These are phyloP conservation scores for Aspergillus pseudotamarii DNA, from an alignment of 2,329 filamentous ascomycete species.

Conservation along the genomic window DNA sequence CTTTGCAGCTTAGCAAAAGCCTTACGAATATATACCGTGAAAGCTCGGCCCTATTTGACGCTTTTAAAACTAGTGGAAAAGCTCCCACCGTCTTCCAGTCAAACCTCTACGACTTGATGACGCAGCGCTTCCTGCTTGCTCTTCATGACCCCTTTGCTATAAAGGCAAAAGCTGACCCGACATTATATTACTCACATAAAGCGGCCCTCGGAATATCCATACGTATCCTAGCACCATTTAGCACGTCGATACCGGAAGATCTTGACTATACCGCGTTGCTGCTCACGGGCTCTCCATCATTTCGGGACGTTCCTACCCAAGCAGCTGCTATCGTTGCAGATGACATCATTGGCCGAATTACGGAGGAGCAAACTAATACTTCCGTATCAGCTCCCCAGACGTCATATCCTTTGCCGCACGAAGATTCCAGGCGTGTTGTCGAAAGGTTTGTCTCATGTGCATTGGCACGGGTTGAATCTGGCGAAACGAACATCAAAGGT, in stretches of 20 bases:
- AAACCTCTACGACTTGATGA: slow-evolving; percentile 7
- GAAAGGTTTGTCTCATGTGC: background rate
- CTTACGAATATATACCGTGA: background rate
- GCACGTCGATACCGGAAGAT: background rate
- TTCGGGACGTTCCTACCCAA: slow-evolving; percentile 8
- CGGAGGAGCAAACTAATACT: background rate
- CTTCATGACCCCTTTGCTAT: slow-evolving; percentile 12
- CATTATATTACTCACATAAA: slow-evolving; percentile 8
- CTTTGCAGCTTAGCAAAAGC: background rate
- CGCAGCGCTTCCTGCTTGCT: slow-evolving; percentile 10
- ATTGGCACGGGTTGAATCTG: background rate
- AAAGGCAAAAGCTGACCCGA: slow-evolving; percentile 2
- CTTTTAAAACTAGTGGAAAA: background rate
- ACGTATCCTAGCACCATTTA: background rate
- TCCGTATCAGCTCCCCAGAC: background rate
- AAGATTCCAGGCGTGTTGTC: background rate
- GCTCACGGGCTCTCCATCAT: slow-evolving; percentile 4
- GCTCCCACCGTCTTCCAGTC: slow-evolving; percentile 7
- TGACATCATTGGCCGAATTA: background rate
- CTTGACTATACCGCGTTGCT: slow-evolving; percentile 4
- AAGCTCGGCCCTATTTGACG: background rate
- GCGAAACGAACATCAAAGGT: background rate
- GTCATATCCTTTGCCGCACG: background rate
- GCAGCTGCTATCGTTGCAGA: background rate
- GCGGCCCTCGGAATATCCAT: background rate